A percentile compares a stretch with the other conserved stretches of the same genome.
phyloP scores from a whole-genome alignment of 1,139 yeast species.

The Yamadazyma trypodendri region DNA sequence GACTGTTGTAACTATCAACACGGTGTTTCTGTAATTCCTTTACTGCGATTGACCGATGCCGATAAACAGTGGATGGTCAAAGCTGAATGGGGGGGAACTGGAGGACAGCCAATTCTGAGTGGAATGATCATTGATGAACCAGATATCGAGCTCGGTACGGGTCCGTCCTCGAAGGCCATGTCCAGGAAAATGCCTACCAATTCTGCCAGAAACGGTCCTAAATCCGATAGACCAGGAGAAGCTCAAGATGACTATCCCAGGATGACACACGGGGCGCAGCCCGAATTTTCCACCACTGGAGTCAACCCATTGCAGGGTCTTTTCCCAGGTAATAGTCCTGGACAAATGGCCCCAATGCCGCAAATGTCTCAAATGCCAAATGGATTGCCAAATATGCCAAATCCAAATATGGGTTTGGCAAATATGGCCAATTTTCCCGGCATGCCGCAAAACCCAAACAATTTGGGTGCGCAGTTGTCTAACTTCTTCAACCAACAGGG shows the following conservation, averaged over 20 bases:
- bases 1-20: conserved; percentile 95
- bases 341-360: conserved; percentile 6
- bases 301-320: conserved; percentile 56
- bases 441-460: conserved; percentile 15
- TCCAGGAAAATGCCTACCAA: conserved; percentile 86
- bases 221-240: conserved; percentile 69
- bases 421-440: conserved; percentile 16
- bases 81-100: conserved; percentile 98
- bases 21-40: conserved; percentile 85
- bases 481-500: conserved; percentile 27
- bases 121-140: conserved; percentile 95
- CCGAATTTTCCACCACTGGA: conserved; percentile 31
- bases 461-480: conserved; percentile 36
- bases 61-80: conserved; percentile 84
- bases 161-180: conserved; percentile 90
- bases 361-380: conserved; percentile 13
- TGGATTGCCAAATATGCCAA: conserved; percentile 14
- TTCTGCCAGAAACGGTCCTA: conserved; percentile 82
- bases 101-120: conserved; percentile 77
- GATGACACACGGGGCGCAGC: conserved; percentile 32
- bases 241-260: conserved; percentile 36
- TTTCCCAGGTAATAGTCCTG: conserved; percentile 20
- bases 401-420: conserved; percentile 17
- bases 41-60: conserved; percentile 87
- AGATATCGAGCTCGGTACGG: conserved; percentile 93